phyloP scores from a whole-genome alignment of 2,329 filamentous ascomycete species.

The Fusarium sp. region DNA sequence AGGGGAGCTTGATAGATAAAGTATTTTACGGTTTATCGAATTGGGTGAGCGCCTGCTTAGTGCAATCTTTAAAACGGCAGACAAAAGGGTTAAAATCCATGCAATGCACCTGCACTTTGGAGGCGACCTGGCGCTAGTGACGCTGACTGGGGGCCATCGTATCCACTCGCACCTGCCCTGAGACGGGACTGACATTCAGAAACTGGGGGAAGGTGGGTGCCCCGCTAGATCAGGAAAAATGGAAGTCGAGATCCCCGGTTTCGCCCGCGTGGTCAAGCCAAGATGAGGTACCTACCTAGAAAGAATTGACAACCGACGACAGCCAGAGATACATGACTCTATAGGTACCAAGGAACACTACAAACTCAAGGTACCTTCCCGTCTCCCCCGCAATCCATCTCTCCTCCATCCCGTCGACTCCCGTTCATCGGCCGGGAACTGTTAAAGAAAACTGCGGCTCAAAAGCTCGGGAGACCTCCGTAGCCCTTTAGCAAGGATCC shows the following conservation, averaged over 20 bases:
- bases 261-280: conserved; percentile 41
- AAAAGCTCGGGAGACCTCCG: conserved; percentile 39
- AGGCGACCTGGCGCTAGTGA: conserved; percentile 7
- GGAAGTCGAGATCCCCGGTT: conserved; percentile 43
- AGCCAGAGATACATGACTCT: conserved; percentile 13
- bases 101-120: conserved; percentile 28
- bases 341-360: conserved; percentile 18
- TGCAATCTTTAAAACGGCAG: conserved; percentile 22
- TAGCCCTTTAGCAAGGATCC: neutral
- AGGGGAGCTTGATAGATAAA: conserved; percentile 16
- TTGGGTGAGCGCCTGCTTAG: neutral
- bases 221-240: conserved; percentile 36
- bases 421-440: conserved; percentile 30
- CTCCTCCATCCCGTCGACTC: conserved; percentile 25
- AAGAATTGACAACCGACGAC: neutral
- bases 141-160: conserved; percentile 11
- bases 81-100: conserved; percentile 35
- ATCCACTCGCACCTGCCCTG: conserved; percentile 23
- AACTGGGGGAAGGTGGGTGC: conserved; percentile 30
- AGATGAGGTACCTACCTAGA: neutral
- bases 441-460: conserved; percentile 9
- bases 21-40: conserved; percentile 5
- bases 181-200: conserved; percentile 10
- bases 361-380: conserved; percentile 1
- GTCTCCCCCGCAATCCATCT: conserved; percentile 15